A percentile compares a stretch with the other conserved stretches of the same genome.
Evolutionary conservation across 2,329 filamentous ascomycete species (phyloP).

Genomic region (Neobulgaria alba): DNA sequence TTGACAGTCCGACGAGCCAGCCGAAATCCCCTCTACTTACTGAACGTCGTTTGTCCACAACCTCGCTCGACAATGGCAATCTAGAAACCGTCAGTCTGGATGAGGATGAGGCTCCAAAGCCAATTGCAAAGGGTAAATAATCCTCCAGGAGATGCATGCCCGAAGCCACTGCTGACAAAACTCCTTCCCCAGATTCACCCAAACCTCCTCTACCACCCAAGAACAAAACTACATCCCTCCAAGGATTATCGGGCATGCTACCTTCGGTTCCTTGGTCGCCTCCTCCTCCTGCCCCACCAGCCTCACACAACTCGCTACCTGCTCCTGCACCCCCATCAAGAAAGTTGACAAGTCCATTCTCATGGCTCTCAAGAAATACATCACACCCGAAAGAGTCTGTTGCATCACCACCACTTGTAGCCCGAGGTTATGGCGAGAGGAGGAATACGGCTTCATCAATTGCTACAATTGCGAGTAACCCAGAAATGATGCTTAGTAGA

Average conservation of each 20-base stretch:
- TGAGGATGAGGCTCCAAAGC: conserved; percentile 33
- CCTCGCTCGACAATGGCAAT: conserved; percentile 55
- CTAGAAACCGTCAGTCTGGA: conserved; percentile 36
- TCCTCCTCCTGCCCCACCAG: conserved; percentile 32
- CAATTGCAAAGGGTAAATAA: conserved; percentile 14
- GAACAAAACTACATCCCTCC: conserved; percentile 38
- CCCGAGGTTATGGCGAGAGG: conserved; percentile 34
- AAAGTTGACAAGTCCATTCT: conserved; percentile 82
- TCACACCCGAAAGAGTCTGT: conserved; percentile 44
- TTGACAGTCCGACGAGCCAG: conserved; percentile 17
- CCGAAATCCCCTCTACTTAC: conserved; percentile 40
- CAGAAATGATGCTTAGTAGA: conserved; percentile 68
- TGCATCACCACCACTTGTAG: conserved; percentile 42
- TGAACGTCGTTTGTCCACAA: conserved; percentile 45
- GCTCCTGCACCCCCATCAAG: conserved; percentile 34
- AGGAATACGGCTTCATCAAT: conserved; percentile 71
- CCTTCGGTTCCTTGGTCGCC: conserved; percentile 67
- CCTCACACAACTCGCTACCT: conserved; percentile 14
- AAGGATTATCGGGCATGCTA: conserved; percentile 64
- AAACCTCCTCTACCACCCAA: conserved; percentile 25
- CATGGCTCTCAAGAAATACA: conserved; percentile 69
- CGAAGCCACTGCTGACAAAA: background rate
- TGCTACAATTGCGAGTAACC: conserved; percentile 69
- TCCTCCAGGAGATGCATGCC: background rate
- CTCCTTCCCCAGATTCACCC: conserved; percentile 17